These are phyloP conservation scores for Zasmidium citrigriseum DNA, from an alignment of 2,329 filamentous ascomycete species.

Conservation along the genomic window DNA sequence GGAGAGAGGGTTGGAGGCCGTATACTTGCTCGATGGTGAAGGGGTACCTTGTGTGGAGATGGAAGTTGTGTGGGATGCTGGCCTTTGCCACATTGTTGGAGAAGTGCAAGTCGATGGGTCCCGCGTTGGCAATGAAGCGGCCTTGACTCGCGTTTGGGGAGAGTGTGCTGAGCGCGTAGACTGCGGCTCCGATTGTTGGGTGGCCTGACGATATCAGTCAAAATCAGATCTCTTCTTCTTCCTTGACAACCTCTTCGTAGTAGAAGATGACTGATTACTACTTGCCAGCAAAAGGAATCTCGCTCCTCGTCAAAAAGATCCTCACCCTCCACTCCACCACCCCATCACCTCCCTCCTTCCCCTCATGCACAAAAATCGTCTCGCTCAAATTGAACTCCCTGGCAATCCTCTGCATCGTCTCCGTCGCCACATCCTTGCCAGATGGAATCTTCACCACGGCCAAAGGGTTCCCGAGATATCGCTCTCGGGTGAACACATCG, in stretches of 20 bases:
- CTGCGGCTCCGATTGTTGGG: conserved; percentile 58
- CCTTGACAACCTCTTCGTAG: not conserved
- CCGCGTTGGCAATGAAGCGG: conserved; percentile 46
- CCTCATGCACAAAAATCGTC: conserved; percentile 51
- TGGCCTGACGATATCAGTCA: conserved; percentile 41
- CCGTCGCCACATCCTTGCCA: conserved; percentile 42
- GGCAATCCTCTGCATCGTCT: conserved; percentile 56
- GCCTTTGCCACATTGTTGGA: conserved; percentile 55
- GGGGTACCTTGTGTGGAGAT: conserved; percentile 52
- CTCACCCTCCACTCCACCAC: conserved; percentile 47
- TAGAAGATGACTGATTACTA: not conserved
- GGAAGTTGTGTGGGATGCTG: conserved; percentile 67
- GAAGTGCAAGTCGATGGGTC: conserved; percentile 42
- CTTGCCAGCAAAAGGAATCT: conserved; percentile 55
- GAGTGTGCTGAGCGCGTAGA: conserved; percentile 44
- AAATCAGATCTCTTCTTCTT: too few species aligned
- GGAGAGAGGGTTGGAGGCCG: conserved; percentile 39
- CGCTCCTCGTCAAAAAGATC: conserved; percentile 54
- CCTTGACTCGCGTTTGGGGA: conserved; percentile 32
- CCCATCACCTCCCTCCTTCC: conserved; percentile 16
- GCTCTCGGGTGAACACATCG: conserved; percentile 52
- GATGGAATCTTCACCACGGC: conserved; percentile 54
- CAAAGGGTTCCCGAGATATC: conserved; percentile 56
- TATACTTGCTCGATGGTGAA: conserved; percentile 36
- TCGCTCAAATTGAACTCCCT: conserved; percentile 61